A percentile compares a stretch with the other conserved stretches of the same genome.
These are phyloP conservation scores for Centaurea solstitialis DNA, from an alignment of 129 eudicot species.

Conservation along the genomic window DNA sequence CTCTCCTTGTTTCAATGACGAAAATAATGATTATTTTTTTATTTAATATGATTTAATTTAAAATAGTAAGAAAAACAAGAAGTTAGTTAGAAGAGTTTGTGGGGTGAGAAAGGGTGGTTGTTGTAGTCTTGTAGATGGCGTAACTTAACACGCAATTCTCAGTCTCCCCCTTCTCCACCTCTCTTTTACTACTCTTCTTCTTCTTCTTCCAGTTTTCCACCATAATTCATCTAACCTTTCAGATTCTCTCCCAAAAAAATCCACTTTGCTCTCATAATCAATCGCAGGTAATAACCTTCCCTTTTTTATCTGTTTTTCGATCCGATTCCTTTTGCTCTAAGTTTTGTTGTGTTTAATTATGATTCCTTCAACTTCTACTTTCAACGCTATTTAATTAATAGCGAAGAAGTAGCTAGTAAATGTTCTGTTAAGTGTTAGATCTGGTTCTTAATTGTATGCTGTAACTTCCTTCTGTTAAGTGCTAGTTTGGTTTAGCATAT, in stretches of 20 bases:
- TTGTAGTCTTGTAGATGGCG: constrained; percentile 10
- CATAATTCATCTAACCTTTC: constrained; percentile 14
- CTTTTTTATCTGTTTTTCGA: neutral
- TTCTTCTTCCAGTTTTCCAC: constrained; percentile 17
- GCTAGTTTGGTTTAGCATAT: neutral
- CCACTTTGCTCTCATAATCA: neutral
- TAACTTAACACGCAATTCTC: constrained; percentile 25
- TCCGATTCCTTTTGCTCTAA: neutral
- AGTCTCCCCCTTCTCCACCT: neutral
- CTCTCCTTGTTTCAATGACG: no score
- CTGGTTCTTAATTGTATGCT: neutral
- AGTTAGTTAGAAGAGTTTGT: neutral
- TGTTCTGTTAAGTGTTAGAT: constrained; percentile 3
- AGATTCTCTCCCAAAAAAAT: neutral
- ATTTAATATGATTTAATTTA: no score
- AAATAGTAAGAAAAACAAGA: no score
- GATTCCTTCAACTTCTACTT: neutral
- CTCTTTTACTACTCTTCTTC: constrained; percentile 1
- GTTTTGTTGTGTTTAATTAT: neutral
- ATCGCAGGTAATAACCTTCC: neutral
- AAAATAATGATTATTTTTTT: no score
- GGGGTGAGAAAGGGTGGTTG: neutral
- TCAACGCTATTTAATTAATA: neutral
- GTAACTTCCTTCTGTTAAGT: neutral
- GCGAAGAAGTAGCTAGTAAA: neutral